Percentiles rank a stretch among this genome's conserved stretches.
These are phyloP conservation scores for Psilocybe tampanensis DNA, from an alignment of 768 basidiomycete genomes.

Conservation along the genomic window DNA sequence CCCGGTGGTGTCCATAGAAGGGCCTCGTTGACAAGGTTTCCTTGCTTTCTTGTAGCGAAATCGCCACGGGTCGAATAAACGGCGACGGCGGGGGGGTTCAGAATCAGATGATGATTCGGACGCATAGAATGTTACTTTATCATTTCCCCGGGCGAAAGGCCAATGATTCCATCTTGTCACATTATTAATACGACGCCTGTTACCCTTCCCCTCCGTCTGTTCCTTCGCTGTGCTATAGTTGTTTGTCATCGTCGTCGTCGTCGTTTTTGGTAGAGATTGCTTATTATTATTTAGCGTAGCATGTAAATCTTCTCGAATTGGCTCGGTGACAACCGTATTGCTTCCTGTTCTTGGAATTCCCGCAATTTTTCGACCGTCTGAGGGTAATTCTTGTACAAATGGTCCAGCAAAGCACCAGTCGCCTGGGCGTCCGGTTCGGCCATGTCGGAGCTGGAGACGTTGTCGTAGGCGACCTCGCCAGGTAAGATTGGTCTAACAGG, in stretches of 20 bases:
- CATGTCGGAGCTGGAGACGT: constrained; percentile 19
- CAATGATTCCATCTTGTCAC: not conserved
- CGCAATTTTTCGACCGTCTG: constrained; percentile 36
- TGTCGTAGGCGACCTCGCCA: constrained; percentile 23
- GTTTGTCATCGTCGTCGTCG: not conserved
- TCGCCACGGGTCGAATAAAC: constrained; percentile 75
- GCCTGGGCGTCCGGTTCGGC: constrained; percentile 14
- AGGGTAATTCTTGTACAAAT: constrained; percentile 55
- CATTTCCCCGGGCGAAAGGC: not conserved
- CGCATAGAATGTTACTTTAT: constrained; percentile 12
- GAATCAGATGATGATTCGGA: constrained; percentile 77
- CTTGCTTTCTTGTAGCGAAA: constrained; percentile 64
- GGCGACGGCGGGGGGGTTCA: constrained; percentile 61
- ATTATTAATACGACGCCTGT: constrained; percentile 4
- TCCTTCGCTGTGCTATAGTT: constrained; percentile 13
- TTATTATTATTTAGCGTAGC: constrained; percentile 24
- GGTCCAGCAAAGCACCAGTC: constrained; percentile 36
- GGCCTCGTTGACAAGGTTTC: constrained; percentile 16
- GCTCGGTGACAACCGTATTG: constrained; percentile 24
- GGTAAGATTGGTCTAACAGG: constrained; percentile 43
- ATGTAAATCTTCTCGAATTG: constrained; percentile 33
- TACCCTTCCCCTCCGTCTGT: not conserved
- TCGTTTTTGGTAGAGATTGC: constrained; percentile 1
- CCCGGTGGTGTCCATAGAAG: constrained; percentile 20
- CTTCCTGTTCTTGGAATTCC: constrained; percentile 33